phyloP scores from a whole-genome alignment of 1,139 yeast genomes.

The Blastobotrys indianensis region DNA sequence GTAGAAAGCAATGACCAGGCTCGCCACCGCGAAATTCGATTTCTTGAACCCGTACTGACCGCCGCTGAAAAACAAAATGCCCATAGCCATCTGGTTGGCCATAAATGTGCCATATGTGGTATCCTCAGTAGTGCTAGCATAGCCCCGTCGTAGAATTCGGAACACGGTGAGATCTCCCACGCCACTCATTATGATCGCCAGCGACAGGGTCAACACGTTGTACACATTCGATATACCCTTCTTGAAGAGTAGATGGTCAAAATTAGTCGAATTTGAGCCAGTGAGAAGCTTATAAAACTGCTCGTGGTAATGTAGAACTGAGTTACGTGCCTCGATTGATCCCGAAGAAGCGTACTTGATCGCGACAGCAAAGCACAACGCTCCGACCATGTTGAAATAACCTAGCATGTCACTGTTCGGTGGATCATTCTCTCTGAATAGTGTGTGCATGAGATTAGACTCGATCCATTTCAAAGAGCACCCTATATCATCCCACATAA shows the following conservation, averaged over 20 bases:
- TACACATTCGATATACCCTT: constrained; percentile 53
- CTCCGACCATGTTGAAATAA: constrained; percentile 65
- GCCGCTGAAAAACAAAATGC: constrained; percentile 84
- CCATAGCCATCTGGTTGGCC: constrained; percentile 79
- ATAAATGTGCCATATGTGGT: constrained; percentile 64
- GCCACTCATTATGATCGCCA: constrained; percentile 80
- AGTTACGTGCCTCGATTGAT: constrained; percentile 48
- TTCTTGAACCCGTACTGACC: constrained; percentile 80
- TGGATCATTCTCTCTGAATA: constrained; percentile 24
- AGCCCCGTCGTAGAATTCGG: constrained; percentile 64
- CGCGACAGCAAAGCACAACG: constrained; percentile 70
- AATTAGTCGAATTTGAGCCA: constrained; percentile 37
- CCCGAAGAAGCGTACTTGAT: constrained; percentile 71
- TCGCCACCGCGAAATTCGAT: constrained; percentile 62
- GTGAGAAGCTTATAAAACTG: constrained; percentile 50
- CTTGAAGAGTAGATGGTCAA: constrained; percentile 58
- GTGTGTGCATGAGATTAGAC: constrained; percentile 39
- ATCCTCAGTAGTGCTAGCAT: constrained; percentile 48
- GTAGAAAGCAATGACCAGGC: constrained; percentile 65
- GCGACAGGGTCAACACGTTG: constrained; percentile 55
- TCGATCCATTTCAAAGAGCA: constrained; percentile 56
- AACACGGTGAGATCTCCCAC: constrained; percentile 81
- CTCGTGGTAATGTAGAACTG: constrained; percentile 60
- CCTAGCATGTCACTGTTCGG: constrained; percentile 62
- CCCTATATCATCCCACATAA: constrained; percentile 71